These are phyloP conservation scores for Leccinum pachyderme DNA, from an alignment of 1,284 basidiomycete species.

Conservation along the genomic window DNA sequence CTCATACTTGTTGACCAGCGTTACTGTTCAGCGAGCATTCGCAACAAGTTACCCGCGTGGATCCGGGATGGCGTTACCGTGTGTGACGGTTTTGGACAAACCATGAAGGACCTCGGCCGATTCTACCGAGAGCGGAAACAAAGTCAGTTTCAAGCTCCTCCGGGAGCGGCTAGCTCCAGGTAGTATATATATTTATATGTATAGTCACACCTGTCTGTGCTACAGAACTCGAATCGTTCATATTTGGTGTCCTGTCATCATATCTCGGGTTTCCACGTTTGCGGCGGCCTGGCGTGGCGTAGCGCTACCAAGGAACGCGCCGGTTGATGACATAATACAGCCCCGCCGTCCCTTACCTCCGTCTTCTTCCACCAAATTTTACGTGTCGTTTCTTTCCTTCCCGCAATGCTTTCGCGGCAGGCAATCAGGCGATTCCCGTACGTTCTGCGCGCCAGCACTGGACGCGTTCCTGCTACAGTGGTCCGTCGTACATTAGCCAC, in stretches of 20 bases:
- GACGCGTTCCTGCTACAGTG: slow-evolving; percentile 13
- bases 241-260: slow-evolving; percentile 1
- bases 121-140: slow-evolving; percentile 61
- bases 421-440: slow-evolving; percentile 31
- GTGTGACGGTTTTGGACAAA: slow-evolving; percentile 71
- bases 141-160: background rate
- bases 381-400: background rate
- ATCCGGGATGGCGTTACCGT: slow-evolving; percentile 68
- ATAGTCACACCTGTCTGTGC: background rate
- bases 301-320: too few species aligned
- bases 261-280: background rate
- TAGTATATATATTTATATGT: slow-evolving; percentile 1
- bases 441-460: slow-evolving; percentile 17
- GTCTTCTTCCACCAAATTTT: background rate
- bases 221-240: background rate
- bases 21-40: slow-evolving; percentile 67
- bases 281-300: slow-evolving; percentile 2
- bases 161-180: background rate
- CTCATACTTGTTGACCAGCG: slow-evolving; percentile 83
- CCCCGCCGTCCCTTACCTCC: background rate
- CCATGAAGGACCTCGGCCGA: slow-evolving; percentile 64
- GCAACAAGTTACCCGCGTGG: slow-evolving; percentile 83
- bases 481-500: slow-evolving; percentile 45
- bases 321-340: slow-evolving; percentile 20
- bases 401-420: slow-evolving; percentile 32